Percentiles rank a stretch among this genome's conserved stretches.
Conservation (phyloP, 345 rosid genomes). For the Eucalyptus shirleyi region DNA sequence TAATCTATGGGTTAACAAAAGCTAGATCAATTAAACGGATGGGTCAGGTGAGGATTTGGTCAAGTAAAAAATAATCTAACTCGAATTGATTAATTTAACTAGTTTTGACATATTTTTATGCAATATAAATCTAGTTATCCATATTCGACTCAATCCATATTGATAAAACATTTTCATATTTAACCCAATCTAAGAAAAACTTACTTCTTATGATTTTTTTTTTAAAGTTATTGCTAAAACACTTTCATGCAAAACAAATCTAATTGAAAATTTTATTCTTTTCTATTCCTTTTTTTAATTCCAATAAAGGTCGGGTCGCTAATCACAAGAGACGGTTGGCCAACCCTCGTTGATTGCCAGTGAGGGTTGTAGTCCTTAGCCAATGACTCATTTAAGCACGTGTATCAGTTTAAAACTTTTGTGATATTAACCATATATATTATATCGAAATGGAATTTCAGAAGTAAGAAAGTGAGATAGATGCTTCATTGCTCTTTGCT, state of each 20-base stretch:
- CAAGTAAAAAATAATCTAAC: not conserved
- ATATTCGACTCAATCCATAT: not conserved
- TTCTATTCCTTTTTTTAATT: too few relatives aligned
- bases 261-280: accelerated
- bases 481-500: not conserved
- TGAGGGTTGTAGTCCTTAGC: accelerated
- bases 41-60: too few relatives aligned
- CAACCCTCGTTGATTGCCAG: accelerated
- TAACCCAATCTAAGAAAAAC: accelerated
- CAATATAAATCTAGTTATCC: not conserved
- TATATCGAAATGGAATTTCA: not conserved
- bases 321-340: not conserved
- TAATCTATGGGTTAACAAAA: not conserved
- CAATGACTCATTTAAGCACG: too few relatives aligned
- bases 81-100: not conserved
- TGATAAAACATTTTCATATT: too few relatives aligned
- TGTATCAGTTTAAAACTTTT: accelerated
- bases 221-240: not conserved
- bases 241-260: not conserved
- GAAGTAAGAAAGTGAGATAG: not conserved
- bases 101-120: not conserved
- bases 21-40: too few relatives aligned
- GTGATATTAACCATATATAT: not conserved
- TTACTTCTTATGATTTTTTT: not conserved
- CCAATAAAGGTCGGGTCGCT: accelerated